Base-by-base conservation (phyloP, 306 rosid species). In the Mimosa bimucronata region DNA sequence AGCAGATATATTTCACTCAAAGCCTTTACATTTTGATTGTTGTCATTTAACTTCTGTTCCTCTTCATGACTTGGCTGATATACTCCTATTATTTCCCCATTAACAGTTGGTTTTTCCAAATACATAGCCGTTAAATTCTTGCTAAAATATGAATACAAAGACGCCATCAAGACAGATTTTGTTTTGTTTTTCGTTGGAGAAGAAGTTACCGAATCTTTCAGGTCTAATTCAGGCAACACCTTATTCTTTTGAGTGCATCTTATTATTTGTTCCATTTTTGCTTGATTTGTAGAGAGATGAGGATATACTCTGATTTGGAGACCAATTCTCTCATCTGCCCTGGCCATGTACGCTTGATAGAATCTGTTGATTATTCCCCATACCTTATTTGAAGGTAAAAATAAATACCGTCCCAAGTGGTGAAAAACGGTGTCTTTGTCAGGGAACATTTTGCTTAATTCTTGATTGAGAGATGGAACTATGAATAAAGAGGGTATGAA, bases 321-420 rank as follows among this genome's bases (percentile, higher is more conserved):
- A 18, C 57, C 57, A 50, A 50, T 50, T 4, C 23, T 50, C 21
- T 84, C 86, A 62, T 84, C 80, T 60, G 86, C 88, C 13, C 31
- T 79, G 12, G 86, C 88, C 21, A 87, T 79, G 66, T 87, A 84
- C 46, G 88, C 78, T n/a, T 81, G 26, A 60, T 87, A 84, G 80
- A 71, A 84, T 73, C 88, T 81, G 7, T 82, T 81, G 26, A 87
- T 82, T 26, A 76, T 80, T 72, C 84, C 90, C 90, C 90, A 87
- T 31, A 73, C 88, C 38, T 76, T 75, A 55, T 84, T 75, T 28
- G 88, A 78, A 41, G 88, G 90, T 70, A 79, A 88, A 68, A 87
- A 80, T 2, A 87, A 80, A 58, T 84, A 87, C 4, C 85, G 46
- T 42, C 46, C 46, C 46, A 42, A 42, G 3, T 42, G 12, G 46